These are phyloP conservation scores for Ogataea salicorniae DNA, from an alignment of 805 yeast species.

Conservation along the genomic window DNA sequence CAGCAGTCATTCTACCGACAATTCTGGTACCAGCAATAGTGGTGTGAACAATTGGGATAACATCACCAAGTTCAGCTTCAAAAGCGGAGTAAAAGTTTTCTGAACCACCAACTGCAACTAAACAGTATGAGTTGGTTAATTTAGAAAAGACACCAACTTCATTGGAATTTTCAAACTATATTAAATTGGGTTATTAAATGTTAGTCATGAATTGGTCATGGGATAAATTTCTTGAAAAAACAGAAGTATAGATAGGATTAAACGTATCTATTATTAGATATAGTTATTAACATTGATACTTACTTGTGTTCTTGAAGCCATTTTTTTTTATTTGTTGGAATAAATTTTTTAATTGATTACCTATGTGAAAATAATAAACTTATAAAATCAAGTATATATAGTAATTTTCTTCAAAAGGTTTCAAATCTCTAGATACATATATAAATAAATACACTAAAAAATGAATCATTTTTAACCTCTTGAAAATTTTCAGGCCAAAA, in stretches of 20 bases:
- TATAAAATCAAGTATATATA: too few relatives aligned
- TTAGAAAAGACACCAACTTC: conserved; percentile 94
- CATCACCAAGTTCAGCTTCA: conserved; percentile 96
- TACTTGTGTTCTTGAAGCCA: conserved; percentile 66
- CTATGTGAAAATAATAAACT: too few relatives aligned
- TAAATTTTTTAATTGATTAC: too few relatives aligned
- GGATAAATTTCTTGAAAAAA: background rate
- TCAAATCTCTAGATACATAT: too few relatives aligned
- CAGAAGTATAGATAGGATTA: background rate
- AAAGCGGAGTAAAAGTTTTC: conserved; percentile 81
- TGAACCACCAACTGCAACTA: conserved; percentile 96
- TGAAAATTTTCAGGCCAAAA: too few relatives aligned
- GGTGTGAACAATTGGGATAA: conserved; percentile 92
- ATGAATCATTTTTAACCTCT: too few relatives aligned
- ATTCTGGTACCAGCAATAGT: conserved; percentile 98
- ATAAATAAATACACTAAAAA: too few relatives aligned
- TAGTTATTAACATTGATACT: conserved; percentile 4
- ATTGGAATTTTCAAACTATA: conserved; percentile 70
- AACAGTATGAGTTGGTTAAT: conserved; percentile 91
- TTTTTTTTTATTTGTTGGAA: conserved; percentile 15
- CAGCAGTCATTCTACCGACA: conserved; percentile 97
- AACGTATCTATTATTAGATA: background rate
- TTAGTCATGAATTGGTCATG: conserved; percentile 2
- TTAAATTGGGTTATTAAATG: background rate
- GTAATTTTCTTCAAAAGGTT: too few relatives aligned